Evolutionary conservation across 495 filamentous ascomycete genomes (phyloP).

Genomic region (Podospora tetraspora): DNA sequence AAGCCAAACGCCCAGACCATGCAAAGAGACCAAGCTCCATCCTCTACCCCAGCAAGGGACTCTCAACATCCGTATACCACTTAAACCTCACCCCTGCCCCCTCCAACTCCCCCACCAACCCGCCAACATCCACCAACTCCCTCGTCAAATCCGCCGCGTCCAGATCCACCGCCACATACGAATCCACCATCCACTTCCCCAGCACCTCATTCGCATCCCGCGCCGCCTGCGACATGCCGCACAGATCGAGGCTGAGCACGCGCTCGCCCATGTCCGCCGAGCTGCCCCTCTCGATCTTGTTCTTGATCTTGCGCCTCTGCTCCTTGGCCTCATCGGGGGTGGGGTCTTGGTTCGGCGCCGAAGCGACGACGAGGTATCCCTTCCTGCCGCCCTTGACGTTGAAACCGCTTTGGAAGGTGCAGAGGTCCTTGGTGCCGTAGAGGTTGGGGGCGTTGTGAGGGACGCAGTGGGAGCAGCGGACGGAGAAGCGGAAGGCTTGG

Average conservation of each 20-base stretch:
- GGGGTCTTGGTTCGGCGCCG: neutral
- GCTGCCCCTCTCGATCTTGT: neutral
- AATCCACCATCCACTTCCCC: neutral
- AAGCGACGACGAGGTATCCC: neutral
- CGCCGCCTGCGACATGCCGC: neutral
- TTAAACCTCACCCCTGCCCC: neutral
- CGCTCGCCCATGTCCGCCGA: neutral
- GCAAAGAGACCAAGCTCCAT: neutral
- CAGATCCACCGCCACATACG: conserved; percentile 1
- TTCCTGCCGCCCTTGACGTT: neutral
- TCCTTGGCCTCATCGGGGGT: neutral
- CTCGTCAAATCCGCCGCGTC: neutral
- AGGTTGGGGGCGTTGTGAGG: neutral
- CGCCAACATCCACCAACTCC: neutral
- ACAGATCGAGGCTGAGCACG: neutral
- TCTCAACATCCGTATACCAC: neutral
- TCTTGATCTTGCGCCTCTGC: neutral
- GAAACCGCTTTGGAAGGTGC: neutral
- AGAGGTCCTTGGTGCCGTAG: neutral
- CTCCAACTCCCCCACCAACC: neutral
- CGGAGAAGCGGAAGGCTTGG: neutral
- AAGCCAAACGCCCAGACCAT: neutral
- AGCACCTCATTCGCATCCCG: neutral
- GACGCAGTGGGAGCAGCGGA: neutral
- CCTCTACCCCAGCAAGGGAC: neutral